Evolutionary conservation across 2,329 filamentous ascomycete species (phyloP), one percentile per base, ranked within the genome.

Genomic region (Pyrenophora teres): DNA sequence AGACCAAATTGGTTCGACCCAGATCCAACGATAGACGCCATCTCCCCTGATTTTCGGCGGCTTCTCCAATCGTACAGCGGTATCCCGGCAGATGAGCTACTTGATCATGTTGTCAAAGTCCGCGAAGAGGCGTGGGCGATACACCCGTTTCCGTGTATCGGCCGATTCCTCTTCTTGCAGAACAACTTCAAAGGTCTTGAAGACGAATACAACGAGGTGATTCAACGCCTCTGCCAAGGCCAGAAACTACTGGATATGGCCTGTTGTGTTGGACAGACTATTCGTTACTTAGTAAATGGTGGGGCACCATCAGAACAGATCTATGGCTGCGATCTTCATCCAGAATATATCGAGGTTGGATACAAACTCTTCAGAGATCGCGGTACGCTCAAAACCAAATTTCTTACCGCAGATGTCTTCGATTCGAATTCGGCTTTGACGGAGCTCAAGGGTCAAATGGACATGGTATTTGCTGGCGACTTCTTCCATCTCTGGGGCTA

Each of bases 311-410:
- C 70, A 2, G 57, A 67, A 21, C 74, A 75, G 27, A 64, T 78
- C 0, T 68, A 65, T 40, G 77, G 76, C 19, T 65, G 67, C 12
- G 77, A 80, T 50, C 57, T 79, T 15, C 59, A 65, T 25, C 18
- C 57, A 1, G 60, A 64, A 9, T 82, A 85, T 57, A 75, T 85
- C 45, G 76, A 83, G 9, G 68, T 83, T n/a, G 83, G 83, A 23
- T 85, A 70, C 51, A 52, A 65, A 42, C 60, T 73, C 16, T 73
- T 73, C 50, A 36, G 42, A 6, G 70, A 74, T 46, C 52, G 50
- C 21, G 63, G 72, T n/a, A 74, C 49, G 30, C 69, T 84, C 4
- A 72, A 73, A 16, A 76, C 76, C 2, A 74, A 73, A 1, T 83
- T 85, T 55, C 69, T 85, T 25, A 62, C 76, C 1, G 82, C 80